Percentiles rank a stretch among this genome's conserved stretches.
Evolutionary conservation across 1,139 yeast genomes (phyloP).

Genomic region (Protomyces macrosporus): DNA sequence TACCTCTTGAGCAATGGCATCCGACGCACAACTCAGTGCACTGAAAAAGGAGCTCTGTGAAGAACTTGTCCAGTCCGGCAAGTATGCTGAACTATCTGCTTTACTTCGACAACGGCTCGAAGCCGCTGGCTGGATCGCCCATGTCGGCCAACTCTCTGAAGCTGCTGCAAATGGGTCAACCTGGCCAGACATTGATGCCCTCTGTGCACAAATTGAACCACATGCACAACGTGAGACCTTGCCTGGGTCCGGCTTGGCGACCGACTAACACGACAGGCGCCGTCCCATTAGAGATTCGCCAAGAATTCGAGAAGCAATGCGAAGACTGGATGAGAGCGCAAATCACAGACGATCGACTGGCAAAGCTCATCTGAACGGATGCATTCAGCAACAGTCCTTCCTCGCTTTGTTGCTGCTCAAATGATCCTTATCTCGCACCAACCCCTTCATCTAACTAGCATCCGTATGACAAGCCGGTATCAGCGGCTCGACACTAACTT

Average conservation of each 20-base stretch:
- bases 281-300: neutral
- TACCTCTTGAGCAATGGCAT: conserved; percentile 22
- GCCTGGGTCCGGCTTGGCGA: neutral
- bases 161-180: neutral
- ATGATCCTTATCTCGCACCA: too few relatives aligned
- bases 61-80: neutral
- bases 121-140: neutral
- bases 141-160: neutral
- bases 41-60: neutral
- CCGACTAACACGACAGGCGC: neutral
- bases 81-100: neutral
- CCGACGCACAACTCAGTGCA: neutral
- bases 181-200: neutral
- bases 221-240: neutral
- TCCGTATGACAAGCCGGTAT: too few relatives aligned
- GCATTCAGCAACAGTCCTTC: too few relatives aligned
- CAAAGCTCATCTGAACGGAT: neutral
- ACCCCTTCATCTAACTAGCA: too few relatives aligned
- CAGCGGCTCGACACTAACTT: too few relatives aligned
- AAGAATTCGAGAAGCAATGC: neutral
- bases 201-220: neutral
- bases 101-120: neutral
- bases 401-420: too few relatives aligned
- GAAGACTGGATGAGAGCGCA: neutral
- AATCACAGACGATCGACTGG: neutral